phyloP scores from a whole-genome alignment of 2,329 filamentous ascomycete genomes.

The Cladophialophora chaetospira region DNA sequence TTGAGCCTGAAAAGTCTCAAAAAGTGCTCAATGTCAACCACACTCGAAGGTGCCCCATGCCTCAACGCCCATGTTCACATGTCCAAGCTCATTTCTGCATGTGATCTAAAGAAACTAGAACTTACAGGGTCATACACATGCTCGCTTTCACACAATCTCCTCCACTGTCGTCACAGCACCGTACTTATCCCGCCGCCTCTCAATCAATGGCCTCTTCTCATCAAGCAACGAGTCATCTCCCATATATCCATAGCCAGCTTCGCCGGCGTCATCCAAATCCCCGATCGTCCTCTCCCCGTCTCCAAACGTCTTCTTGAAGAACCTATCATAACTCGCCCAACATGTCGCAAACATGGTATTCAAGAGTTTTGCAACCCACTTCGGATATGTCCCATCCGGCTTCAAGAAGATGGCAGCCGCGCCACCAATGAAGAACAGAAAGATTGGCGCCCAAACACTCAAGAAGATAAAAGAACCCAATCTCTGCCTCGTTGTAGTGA shows the following conservation, averaged over 20 bases:
- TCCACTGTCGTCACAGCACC: conserved; percentile 18
- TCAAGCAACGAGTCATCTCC: background rate
- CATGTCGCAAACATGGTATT: conserved; percentile 57
- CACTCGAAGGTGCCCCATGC: background rate
- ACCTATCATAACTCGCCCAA: conserved; percentile 66
- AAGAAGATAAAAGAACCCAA: conserved; percentile 67
- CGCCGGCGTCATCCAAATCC: conserved; percentile 19
- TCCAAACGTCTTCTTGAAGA: conserved; percentile 71
- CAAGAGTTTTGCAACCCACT: conserved; percentile 62
- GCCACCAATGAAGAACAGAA: conserved; percentile 57
- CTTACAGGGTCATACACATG: background rate
- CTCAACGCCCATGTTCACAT: background rate
- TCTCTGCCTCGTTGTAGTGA: conserved; percentile 67
- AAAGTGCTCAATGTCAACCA: background rate
- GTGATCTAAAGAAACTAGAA: background rate
- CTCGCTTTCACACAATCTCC: conserved; percentile 14
- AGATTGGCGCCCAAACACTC: conserved; percentile 58
- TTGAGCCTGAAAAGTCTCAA: background rate
- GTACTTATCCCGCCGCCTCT: conserved; percentile 16
- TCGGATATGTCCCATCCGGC: conserved; percentile 66
- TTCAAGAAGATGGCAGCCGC: conserved; percentile 55
- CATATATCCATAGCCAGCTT: conserved; percentile 2
- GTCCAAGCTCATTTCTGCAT: background rate
- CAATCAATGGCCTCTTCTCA: conserved; percentile 28
- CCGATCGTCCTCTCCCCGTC: conserved; percentile 73